These are phyloP conservation scores for Lycium barbarum DNA, from an alignment of 257 asterid species.

Conservation along the genomic window DNA sequence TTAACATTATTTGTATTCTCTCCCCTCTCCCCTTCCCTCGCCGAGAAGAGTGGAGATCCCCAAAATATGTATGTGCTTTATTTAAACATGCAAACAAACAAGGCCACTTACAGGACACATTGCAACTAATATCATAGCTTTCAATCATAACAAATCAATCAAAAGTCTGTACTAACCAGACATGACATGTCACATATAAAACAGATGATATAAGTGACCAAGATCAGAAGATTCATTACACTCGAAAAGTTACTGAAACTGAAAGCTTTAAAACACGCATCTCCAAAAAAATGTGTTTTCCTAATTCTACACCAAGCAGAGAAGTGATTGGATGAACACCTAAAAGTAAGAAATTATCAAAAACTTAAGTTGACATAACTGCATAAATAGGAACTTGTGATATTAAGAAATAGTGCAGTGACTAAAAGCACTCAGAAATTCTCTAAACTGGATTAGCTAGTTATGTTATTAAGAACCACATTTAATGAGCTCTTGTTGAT, in stretches of 20 bases:
- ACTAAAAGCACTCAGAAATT: neutral
- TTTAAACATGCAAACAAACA: neutral
- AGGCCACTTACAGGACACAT: slow-evolving; percentile 10
- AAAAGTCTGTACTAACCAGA: neutral
- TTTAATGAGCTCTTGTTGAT: slow-evolving; percentile 1
- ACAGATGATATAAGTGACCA: neutral
- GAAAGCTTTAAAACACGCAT: neutral
- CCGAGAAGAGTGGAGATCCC: neutral
- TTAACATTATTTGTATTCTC: neutral
- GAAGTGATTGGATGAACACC: neutral
- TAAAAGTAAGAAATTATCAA: neutral
- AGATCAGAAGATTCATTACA: neutral
- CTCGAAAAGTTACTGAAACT: neutral
- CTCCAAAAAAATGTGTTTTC: neutral
- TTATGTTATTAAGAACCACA: neutral
- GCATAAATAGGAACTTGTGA: neutral
- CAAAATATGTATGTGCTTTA: slow-evolving; percentile 2
- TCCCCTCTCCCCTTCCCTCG: neutral
- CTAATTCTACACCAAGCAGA: neutral
- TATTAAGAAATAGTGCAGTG: neutral
- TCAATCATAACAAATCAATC: neutral
- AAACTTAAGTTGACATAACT: neutral
- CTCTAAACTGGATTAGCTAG: slow-evolving; percentile 1
- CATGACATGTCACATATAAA: neutral
- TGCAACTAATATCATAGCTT: neutral